A percentile compares a stretch with the other conserved stretches of the same genome.
Evolutionary conservation across 192 early-diverging fungal species (phyloP).

Genomic region (Lobosporangium transversale): DNA sequence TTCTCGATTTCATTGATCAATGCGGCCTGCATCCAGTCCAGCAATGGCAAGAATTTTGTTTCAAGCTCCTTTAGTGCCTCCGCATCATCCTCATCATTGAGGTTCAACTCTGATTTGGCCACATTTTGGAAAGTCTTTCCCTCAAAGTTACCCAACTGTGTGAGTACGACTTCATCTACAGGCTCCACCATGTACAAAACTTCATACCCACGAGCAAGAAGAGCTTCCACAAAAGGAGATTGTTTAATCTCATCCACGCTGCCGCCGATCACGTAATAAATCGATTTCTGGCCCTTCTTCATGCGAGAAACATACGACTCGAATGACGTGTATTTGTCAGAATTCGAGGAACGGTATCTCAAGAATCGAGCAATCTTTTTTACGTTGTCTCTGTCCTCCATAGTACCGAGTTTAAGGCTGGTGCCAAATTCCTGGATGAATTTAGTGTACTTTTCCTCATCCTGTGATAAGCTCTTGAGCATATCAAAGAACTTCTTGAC

Average conservation of each 20-base stretch:
- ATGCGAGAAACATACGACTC: slow-evolving; percentile 87
- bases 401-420: slow-evolving; percentile 88
- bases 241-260: slow-evolving; percentile 73
- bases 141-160: slow-evolving; percentile 76
- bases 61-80: slow-evolving; percentile 61
- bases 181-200: slow-evolving; percentile 84
- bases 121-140: slow-evolving; percentile 83
- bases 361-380: slow-evolving; percentile 85
- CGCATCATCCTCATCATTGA: slow-evolving; percentile 66
- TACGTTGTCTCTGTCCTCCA: slow-evolving; percentile 80
- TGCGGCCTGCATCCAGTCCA: slow-evolving; percentile 63
- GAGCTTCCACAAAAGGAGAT: slow-evolving; percentile 92
- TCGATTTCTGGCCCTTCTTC: slow-evolving; percentile 90
- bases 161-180: slow-evolving; percentile 82
- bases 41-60: slow-evolving; percentile 61
- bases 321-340: slow-evolving; percentile 63
- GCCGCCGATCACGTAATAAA: slow-evolving; percentile 87
- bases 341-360: slow-evolving; percentile 78
- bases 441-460: slow-evolving; percentile 69
- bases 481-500: slow-evolving; percentile 91
- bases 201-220: slow-evolving; percentile 89
- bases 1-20: slow-evolving; percentile 64
- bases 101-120: slow-evolving; percentile 72
- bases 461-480: slow-evolving; percentile 75
- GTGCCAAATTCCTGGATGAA: slow-evolving; percentile 83